phyloP scores from a whole-genome alignment of 768 basidiomycete species.

The Chlorophyllum brunneum region DNA sequence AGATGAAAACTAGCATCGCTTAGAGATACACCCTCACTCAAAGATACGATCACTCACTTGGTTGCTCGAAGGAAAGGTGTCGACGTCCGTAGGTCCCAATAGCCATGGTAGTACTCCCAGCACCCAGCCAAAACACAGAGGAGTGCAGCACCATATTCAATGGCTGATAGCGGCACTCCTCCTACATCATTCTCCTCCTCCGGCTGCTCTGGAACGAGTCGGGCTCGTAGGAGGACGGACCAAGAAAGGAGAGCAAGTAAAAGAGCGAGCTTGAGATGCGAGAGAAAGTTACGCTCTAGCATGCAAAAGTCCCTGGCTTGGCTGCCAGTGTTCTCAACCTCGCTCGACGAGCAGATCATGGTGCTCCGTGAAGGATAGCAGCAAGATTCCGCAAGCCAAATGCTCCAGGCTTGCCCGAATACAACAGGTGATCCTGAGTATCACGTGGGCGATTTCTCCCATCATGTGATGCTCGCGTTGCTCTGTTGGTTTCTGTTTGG shows the following conservation, averaged over 20 bases:
- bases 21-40: constrained; percentile 1
- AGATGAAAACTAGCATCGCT: constrained; percentile 41
- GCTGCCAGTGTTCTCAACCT: constrained; percentile 48
- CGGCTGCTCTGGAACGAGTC: constrained; percentile 44
- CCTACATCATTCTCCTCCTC: constrained; percentile 21
- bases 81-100: constrained; percentile 50
- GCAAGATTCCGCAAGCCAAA: not conserved
- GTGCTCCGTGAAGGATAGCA: no score
- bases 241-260: constrained; percentile 61
- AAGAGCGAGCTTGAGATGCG: constrained; percentile 64
- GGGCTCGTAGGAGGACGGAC: constrained; percentile 58
- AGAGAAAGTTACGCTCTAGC: constrained; percentile 73
- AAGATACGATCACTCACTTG: constrained; percentile 38
- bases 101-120: constrained; percentile 66
- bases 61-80: constrained; percentile 57
- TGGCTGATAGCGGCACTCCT: constrained; percentile 44
- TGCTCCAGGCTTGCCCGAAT: not conserved
- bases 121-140: constrained; percentile 50
- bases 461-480: constrained; percentile 30
- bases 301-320: constrained; percentile 73
- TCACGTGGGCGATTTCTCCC: constrained; percentile 11
- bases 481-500: constrained; percentile 39
- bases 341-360: not conserved
- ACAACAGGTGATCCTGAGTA: not conserved
- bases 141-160: constrained; percentile 52